Evolutionary conservation across 1,284 basidiomycete species (phyloP).

Genomic region (Trametes pubescens): DNA sequence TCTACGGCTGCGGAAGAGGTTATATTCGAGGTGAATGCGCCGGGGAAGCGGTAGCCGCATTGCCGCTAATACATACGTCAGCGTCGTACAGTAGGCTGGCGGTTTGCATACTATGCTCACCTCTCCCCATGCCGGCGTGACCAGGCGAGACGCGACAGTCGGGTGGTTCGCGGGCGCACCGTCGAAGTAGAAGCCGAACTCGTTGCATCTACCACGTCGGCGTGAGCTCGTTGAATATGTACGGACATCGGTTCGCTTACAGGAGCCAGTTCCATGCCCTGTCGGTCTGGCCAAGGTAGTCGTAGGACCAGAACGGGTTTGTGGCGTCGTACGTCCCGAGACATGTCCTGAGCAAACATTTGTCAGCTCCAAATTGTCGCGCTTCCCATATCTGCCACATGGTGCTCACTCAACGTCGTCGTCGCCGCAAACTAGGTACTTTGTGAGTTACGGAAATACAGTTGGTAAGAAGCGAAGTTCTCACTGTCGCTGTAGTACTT

Average conservation of each 20-base stretch:
- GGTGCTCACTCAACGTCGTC: slow-evolving; percentile 48
- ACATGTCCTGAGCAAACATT: slow-evolving; percentile 52
- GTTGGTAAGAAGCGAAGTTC: slow-evolving; percentile 28
- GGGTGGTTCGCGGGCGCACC: slow-evolving; percentile 58
- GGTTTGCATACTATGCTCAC: slow-evolving; percentile 43
- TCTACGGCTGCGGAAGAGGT: slow-evolving; percentile 31
- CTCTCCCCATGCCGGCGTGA: slow-evolving; percentile 60
- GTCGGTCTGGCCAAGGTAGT: slow-evolving; percentile 53
- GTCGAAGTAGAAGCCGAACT: slow-evolving; percentile 67
- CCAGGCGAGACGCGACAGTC: slow-evolving; percentile 60
- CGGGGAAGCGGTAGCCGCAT: slow-evolving; percentile 64
- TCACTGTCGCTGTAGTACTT: slow-evolving; percentile 51
- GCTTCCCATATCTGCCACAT: too few species aligned
- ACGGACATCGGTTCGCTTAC: slow-evolving; percentile 39
- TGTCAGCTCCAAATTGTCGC: background rate
- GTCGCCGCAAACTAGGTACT: slow-evolving; percentile 50
- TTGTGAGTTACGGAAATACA: background rate
- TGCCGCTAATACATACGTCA: slow-evolving; percentile 52
- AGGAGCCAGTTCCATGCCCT: slow-evolving; percentile 68
- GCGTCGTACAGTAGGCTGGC: slow-evolving; percentile 19
- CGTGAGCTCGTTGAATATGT: background rate
- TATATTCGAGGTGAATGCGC: slow-evolving; percentile 48
- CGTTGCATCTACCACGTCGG: slow-evolving; percentile 56
- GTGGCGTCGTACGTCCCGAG: slow-evolving; percentile 62
- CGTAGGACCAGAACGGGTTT: slow-evolving; percentile 56